phyloP scores from a whole-genome alignment of 2,329 filamentous ascomycete species.

The Sphaerostilbella broomeana region DNA sequence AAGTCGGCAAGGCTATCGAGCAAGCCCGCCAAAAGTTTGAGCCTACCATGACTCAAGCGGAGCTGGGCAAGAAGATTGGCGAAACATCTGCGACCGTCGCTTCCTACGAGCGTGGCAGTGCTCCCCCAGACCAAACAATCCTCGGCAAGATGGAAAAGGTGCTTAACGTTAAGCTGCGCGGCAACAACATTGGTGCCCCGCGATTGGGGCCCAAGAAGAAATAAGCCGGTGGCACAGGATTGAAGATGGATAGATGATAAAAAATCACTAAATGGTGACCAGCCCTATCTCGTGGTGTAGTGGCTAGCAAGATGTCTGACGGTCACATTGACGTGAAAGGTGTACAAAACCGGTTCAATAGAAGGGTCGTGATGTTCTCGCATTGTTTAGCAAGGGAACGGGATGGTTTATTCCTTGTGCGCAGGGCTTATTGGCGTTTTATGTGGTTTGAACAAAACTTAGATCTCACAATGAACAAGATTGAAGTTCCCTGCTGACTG shows the following conservation, averaged over 20 bases:
- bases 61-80: slow-evolving; percentile 81
- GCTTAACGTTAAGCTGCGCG: slow-evolving; percentile 82
- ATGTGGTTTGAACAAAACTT: slow-evolving; percentile 11
- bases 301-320: no score
- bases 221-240: slow-evolving; percentile 16
- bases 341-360: slow-evolving; percentile 10
- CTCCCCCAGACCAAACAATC: slow-evolving; percentile 76
- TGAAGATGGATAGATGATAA: background rate
- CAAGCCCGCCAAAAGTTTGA: slow-evolving; percentile 72
- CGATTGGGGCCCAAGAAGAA: slow-evolving; percentile 55
- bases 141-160: slow-evolving; percentile 71
- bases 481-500: slow-evolving; percentile 3
- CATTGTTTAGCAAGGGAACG: slow-evolving; percentile 9
- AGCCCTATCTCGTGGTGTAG: no score
- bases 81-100: slow-evolving; percentile 73
- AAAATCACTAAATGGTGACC: no score
- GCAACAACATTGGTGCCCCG: slow-evolving; percentile 32
- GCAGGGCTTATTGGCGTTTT: slow-evolving; percentile 13
- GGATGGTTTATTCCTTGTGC: slow-evolving; percentile 9
- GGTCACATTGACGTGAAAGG: slow-evolving; percentile 1
- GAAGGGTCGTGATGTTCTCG: slow-evolving; percentile 10
- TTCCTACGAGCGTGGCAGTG: slow-evolving; percentile 77
- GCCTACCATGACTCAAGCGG: slow-evolving; percentile 95
- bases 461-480: slow-evolving; percentile 9
- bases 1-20: slow-evolving; percentile 77